Conservation (phyloP, 2,329 filamentous ascomycete genomes). For the Cadophora sp. region DNA sequence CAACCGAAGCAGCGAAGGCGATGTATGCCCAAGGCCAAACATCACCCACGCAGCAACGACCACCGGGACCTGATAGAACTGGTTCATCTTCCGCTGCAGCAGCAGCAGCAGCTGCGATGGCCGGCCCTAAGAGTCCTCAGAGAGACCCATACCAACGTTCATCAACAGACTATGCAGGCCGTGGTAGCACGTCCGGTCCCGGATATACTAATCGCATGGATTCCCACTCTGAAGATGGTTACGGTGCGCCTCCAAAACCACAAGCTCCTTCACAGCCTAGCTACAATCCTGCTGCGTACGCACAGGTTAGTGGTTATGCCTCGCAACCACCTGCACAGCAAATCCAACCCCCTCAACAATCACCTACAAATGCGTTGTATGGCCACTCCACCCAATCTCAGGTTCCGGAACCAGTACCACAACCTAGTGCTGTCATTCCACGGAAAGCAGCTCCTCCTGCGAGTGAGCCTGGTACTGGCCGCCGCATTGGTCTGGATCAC, state of each 20-base stretch:
- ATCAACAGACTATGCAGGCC: constrained; percentile 43
- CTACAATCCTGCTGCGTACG: constrained; percentile 83
- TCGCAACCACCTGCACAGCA: constrained; percentile 47
- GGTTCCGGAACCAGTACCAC: constrained; percentile 36
- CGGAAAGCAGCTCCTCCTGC: constrained; percentile 73
- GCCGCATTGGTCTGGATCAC: constrained; percentile 92
- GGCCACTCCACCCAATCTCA: constrained; percentile 36
- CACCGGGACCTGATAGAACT: constrained; percentile 58
- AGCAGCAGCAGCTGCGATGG: constrained; percentile 66
- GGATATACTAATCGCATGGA: constrained; percentile 37
- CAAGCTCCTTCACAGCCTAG: constrained; percentile 61
- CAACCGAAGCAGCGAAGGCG: constrained; percentile 68
- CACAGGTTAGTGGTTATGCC: constrained; percentile 63
- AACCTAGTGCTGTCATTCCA: constrained; percentile 45
- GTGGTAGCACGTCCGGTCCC: constrained; percentile 27
- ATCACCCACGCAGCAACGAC: constrained; percentile 53
- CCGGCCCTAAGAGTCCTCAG: constrained; percentile 46
- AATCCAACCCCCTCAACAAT: constrained; percentile 39
- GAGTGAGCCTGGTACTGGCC: constrained; percentile 74
- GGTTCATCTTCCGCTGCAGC: constrained; percentile 59
- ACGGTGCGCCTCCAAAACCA: constrained; percentile 44
- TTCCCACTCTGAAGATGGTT: constrained; percentile 38
- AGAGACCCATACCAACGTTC: constrained; percentile 40
- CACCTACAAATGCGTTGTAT: constrained; percentile 33
- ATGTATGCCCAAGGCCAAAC: constrained; percentile 62